phyloP scores from a whole-genome alignment of 208 protist species.

The Wallacemonas sp. region DNA sequence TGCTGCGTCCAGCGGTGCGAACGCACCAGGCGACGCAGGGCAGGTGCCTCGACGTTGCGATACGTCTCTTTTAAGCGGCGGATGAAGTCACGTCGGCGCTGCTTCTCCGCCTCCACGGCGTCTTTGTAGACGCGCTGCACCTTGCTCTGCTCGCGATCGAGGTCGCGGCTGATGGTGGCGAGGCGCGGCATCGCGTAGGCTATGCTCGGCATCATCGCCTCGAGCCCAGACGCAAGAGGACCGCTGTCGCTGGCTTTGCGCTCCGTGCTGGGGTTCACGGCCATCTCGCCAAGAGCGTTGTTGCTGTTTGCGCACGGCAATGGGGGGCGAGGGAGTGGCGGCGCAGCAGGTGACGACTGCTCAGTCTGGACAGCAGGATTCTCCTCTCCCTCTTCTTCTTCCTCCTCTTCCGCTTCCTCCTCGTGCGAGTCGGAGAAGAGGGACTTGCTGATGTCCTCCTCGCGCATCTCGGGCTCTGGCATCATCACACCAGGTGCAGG shows the following conservation, averaged over 20 bases:
- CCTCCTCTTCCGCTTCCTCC: constrained; percentile 3
- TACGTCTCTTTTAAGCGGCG: constrained; percentile 31
- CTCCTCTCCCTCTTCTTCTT: background rate
- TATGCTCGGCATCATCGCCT: constrained; percentile 16
- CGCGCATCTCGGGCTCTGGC: background rate
- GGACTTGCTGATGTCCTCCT: constrained; percentile 9
- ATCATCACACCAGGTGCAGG: background rate
- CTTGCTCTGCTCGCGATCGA: constrained; percentile 35
- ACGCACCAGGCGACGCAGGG: constrained; percentile 17
- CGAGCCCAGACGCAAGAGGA: background rate
- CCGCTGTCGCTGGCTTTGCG: background rate
- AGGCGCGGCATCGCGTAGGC: constrained; percentile 39
- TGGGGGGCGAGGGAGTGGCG: background rate
- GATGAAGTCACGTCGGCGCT: constrained; percentile 19
- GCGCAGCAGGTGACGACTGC: background rate
- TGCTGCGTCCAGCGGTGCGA: constrained; percentile 24
- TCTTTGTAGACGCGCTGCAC: constrained; percentile 35
- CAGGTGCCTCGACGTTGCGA: constrained; percentile 25
- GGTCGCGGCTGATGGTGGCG: constrained; percentile 30
- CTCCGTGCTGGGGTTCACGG: background rate
- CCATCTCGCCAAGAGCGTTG: background rate
- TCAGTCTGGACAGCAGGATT: background rate
- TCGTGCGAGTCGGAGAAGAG: constrained; percentile 13
- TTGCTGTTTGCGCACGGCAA: background rate
- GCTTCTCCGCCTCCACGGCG: constrained; percentile 27